Evolutionary conservation across 2,329 filamentous ascomycete genomes (phyloP), one percentile per base, ranked within the genome.

Genomic region (Alternaria sp.): DNA sequence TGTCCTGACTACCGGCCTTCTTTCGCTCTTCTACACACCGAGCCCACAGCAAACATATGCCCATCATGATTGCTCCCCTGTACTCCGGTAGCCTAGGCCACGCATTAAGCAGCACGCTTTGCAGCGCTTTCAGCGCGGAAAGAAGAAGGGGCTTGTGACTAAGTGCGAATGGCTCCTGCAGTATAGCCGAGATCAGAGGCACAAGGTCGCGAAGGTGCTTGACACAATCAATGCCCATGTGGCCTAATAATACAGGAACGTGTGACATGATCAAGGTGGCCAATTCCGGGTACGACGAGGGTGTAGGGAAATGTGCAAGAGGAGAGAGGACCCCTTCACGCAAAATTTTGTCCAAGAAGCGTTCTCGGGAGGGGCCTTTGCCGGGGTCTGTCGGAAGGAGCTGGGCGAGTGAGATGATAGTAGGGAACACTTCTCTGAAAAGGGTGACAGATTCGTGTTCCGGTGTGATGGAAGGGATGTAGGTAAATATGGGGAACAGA

Each of bases 401-500:
- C 66, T 21, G 77, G 62, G 67, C 66, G 6, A 97, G 84, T 0
- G 81, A 80, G 17, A 91, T 80, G 4, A 97, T 83, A 2, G 89
- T 89, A 8, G 85, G 83, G 67, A 93, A 96, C 0, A 91, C 88
- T 7, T 85, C 83, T 6, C 78, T 73, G 1, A 97, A 85, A 4
- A 97, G 81, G 2, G 75, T 72, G 2, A 91, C 74, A 5, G 91
- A 91, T 59, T 96, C 91, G 0, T 84, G 76, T 72, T 92, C 90
- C 0, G 91, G 89, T 0, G 93, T 97, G 45, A 97, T 82, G 12
- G 85, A 88, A 0, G 95, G 94, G 6, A 97, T 84, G 71, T 89
- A 92, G 8, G 90, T 85, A n/a, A 97, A 85, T 36, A 89, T 88
- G 1, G 93, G 91, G 67, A 90, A 85, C 2, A 93, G 80, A 4